These are phyloP conservation scores for Bisporella sp. DNA, from an alignment of 2,329 filamentous ascomycete genomes.

Conservation along the genomic window DNA sequence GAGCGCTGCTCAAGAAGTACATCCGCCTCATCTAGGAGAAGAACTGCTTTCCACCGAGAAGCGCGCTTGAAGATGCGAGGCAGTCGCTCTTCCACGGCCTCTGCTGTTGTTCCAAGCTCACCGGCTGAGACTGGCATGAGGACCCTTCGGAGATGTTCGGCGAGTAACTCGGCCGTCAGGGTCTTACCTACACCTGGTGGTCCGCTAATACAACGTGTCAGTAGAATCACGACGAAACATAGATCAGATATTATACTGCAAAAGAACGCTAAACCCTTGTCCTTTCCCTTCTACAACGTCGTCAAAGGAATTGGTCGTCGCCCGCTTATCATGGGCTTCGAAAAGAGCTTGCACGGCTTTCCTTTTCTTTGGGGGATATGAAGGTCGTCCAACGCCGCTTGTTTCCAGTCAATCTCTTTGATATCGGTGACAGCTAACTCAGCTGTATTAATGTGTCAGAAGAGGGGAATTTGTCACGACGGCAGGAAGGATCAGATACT, in stretches of 20 bases:
- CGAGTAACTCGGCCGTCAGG: constrained; percentile 79
- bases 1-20: constrained; percentile 37
- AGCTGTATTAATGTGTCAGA: neutral
- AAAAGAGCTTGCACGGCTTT: constrained; percentile 6
- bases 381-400: constrained; percentile 4
- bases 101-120: neutral
- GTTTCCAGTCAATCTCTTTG: constrained; percentile 8
- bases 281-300: constrained; percentile 80
- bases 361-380: constrained; percentile 18
- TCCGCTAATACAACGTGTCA: constrained; percentile 34
- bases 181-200: constrained; percentile 90
- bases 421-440: constrained; percentile 13
- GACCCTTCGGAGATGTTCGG: constrained; percentile 73
- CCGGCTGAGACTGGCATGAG: constrained; percentile 2
- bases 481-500: constrained; percentile 1
- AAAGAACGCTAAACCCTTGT: constrained; percentile 72
- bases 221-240: neutral
- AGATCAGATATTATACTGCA: constrained; percentile 42
- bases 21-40: constrained; percentile 66
- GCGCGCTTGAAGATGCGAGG: constrained; percentile 5
- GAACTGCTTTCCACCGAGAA: constrained; percentile 54
- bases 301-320: constrained; percentile 65
- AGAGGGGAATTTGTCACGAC: constrained; percentile 4
- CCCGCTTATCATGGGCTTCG: neutral
- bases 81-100: neutral